Conservation (phyloP, 306 rosid species). For the Gynostemma pentaphyllum region DNA sequence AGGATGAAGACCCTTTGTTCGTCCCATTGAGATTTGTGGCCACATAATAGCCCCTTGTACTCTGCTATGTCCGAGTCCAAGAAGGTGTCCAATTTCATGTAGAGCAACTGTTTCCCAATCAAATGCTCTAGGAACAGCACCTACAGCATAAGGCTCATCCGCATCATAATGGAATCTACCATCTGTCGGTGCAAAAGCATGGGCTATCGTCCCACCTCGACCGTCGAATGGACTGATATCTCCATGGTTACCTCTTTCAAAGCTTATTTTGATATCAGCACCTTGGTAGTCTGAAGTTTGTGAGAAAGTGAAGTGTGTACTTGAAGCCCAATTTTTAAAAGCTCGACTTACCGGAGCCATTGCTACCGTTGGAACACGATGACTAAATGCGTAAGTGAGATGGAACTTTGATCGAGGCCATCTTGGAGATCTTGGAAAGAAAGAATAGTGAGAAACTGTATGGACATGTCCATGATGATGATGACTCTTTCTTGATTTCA, state of each 20-base stretch:
- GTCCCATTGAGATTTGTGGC: background rate
- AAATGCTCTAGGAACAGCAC: background rate
- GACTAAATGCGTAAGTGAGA: background rate
- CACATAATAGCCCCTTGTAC: background rate
- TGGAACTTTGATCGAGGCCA: conserved; percentile 9
- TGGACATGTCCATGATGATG: background rate
- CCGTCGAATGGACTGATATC: background rate
- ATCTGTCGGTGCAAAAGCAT: conserved; percentile 3
- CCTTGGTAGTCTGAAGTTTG: background rate
- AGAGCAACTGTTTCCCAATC: conserved; percentile 1
- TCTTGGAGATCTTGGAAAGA: conserved; percentile 12
- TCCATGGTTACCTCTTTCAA: background rate
- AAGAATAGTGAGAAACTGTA: conserved; percentile 10
- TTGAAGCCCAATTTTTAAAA: background rate
- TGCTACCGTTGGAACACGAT: background rate
- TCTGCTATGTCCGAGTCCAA: background rate
- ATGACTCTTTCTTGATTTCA: conserved; percentile 3
- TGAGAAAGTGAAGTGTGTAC: background rate
- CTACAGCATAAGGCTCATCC: background rate
- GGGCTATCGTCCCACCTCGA: background rate
- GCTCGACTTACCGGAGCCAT: background rate
- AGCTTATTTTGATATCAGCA: conserved; percentile 6
- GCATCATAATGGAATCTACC: conserved; percentile 1
- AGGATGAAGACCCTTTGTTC: background rate
- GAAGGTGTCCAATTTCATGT: conserved; percentile 6